A percentile compares a stretch with the other conserved stretches of the same genome.
These are phyloP conservation scores for Alternaria triticimaculans DNA, from an alignment of 2,329 filamentous ascomycete genomes.

Conservation along the genomic window DNA sequence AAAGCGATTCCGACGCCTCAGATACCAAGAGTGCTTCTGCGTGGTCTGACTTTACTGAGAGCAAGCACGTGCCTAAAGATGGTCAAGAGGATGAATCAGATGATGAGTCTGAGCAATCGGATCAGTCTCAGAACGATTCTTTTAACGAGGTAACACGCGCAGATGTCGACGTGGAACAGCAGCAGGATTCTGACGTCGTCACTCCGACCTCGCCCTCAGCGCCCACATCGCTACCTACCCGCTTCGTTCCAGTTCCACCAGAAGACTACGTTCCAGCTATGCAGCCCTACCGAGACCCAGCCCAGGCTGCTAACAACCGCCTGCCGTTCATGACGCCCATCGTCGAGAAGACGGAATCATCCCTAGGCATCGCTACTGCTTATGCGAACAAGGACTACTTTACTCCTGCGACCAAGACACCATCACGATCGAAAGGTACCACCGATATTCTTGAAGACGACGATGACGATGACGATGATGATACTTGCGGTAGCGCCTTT, in stretches of 20 bases:
- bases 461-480: slow-evolving; percentile 44
- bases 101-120: slow-evolving; percentile 42
- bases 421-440: slow-evolving; percentile 64
- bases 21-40: slow-evolving; percentile 66
- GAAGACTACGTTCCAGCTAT: slow-evolving; percentile 85
- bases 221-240: slow-evolving; percentile 54
- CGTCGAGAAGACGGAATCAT: slow-evolving; percentile 91
- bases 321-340: slow-evolving; percentile 99
- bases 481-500: slow-evolving; percentile 74
- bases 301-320: slow-evolving; percentile 82
- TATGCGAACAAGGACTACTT: slow-evolving; percentile 64
- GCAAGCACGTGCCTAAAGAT: slow-evolving; percentile 69
- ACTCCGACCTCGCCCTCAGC: slow-evolving; percentile 57
- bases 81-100: slow-evolving; percentile 44
- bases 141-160: slow-evolving; percentile 42
- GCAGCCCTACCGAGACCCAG: slow-evolving; percentile 80
- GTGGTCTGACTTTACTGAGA: slow-evolving; percentile 87
- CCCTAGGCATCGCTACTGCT: slow-evolving; percentile 63
- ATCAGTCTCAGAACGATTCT: slow-evolving; percentile 44
- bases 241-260: slow-evolving; percentile 80
- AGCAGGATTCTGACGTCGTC: slow-evolving; percentile 49
- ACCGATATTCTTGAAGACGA: slow-evolving; percentile 49
- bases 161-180: slow-evolving; percentile 35
- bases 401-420: slow-evolving; percentile 82
- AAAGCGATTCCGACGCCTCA: slow-evolving; percentile 46